Conservation (phyloP, 345 rosid genomes). For the Bruguiera sexangula region DNA sequence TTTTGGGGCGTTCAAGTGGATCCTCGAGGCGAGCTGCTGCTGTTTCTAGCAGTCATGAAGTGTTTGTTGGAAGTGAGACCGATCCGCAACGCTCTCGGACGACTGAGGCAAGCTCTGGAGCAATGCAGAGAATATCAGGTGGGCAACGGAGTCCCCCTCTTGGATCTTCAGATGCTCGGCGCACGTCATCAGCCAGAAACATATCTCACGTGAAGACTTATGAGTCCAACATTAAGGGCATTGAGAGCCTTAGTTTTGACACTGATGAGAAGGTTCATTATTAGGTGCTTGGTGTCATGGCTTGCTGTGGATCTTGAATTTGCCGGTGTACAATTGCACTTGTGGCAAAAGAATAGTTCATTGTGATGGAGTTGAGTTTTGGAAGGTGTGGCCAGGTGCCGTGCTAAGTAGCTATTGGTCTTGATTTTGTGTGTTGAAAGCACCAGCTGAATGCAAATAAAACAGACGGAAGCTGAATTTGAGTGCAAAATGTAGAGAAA, state of each 20-base stretch:
- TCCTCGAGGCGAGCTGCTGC: conserved; percentile 51
- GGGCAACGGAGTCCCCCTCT: conserved; percentile 53
- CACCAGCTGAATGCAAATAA: conserved; percentile 1
- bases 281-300: conserved; percentile 23
- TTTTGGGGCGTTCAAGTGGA: conserved; percentile 64
- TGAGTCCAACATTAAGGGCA: conserved; percentile 65
- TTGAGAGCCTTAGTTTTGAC: conserved; percentile 59
- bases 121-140: conserved; percentile 42
- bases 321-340: conserved; percentile 21
- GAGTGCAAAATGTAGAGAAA: conserved; percentile 5
- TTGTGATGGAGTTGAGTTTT: conserved; percentile 13
- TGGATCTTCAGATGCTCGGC: conserved; percentile 60
- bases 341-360: conserved; percentile 13
- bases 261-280: conserved; percentile 47
- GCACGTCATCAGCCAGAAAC: conserved; percentile 51
- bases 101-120: conserved; percentile 50
- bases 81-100: conserved; percentile 55
- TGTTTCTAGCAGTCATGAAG: conserved; percentile 58
- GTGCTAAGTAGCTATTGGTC: conserved; percentile 1
- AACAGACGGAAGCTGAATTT: conserved; percentile 8
- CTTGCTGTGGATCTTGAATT: conserved; percentile 40
- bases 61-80: conserved; percentile 49
- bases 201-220: conserved; percentile 40
- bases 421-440: conserved; percentile 1
- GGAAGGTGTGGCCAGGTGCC: conserved; percentile 16